Evolutionary conservation across 2,329 filamentous ascomycete species (phyloP).

Genomic region (Verticillium klebahnii): DNA sequence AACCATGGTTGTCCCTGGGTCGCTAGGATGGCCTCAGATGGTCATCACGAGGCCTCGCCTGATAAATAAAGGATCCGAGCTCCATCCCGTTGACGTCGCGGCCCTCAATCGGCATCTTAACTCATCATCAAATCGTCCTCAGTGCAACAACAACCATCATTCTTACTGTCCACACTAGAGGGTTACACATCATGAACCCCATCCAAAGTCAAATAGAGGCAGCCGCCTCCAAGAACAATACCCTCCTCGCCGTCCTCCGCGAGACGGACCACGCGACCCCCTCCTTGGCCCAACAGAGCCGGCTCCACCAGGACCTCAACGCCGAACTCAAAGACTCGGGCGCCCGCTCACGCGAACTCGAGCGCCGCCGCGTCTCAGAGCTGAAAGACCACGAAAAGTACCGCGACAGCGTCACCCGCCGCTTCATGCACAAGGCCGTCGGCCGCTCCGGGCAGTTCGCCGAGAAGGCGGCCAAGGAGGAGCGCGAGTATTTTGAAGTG

Average conservation of each 20-base stretch:
- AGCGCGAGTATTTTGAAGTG: slow-evolving; percentile 49
- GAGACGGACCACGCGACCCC: slow-evolving; percentile 44
- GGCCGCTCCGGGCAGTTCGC: slow-evolving; percentile 45
- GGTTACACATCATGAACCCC: background rate
- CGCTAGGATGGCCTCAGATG: background rate
- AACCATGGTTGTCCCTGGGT: background rate
- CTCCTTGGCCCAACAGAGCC: slow-evolving; percentile 38
- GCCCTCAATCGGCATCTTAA: background rate
- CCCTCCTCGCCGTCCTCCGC: slow-evolving; percentile 40
- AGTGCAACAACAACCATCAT: no score
- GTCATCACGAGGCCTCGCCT: background rate
- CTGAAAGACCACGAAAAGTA: slow-evolving; percentile 48
- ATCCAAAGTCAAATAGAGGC: background rate
- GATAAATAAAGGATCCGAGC: no score
- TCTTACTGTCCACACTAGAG: no score
- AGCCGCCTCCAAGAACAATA: slow-evolving; percentile 32
- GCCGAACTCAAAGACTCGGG: slow-evolving; percentile 30
- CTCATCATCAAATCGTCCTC: background rate
- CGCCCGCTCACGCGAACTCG: slow-evolving; percentile 31
- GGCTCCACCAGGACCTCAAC: slow-evolving; percentile 41
- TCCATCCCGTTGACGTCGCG: no score
- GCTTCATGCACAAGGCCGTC: slow-evolving; percentile 45
- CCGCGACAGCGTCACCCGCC: slow-evolving; percentile 45
- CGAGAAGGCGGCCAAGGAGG: slow-evolving; percentile 46
- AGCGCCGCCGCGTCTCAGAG: slow-evolving; percentile 37